Base-by-base conservation (phyloP, 495 filamentous ascomycete species). In the Thozetella sp. region DNA sequence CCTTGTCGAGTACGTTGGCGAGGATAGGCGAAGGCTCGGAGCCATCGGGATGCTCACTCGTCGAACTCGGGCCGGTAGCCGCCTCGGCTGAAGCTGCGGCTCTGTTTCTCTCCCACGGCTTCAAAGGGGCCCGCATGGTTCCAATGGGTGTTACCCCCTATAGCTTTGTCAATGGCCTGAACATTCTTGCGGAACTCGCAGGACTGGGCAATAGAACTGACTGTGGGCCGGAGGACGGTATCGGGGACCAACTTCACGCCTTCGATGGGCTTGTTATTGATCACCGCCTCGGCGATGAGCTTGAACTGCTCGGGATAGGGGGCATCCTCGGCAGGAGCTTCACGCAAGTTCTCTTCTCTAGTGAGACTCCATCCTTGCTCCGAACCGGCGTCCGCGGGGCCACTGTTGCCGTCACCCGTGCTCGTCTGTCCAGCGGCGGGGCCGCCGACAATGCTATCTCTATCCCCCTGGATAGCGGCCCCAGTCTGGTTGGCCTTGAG, bases 191-290 rank as follows among this genome's bases (percentile, higher is more conserved):
- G 15, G 22, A 2, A 3, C 15, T 50, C 6, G 25, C 48, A 26
- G 19, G 22, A 25, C 34, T 15, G 0, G 15, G 50, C 24, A 3
- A 22, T 17, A 9, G 10, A 1, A 70, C 71, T 60, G 22, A 75
- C 68, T 46, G 74, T 69, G 1, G 87, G 88, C 23, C 83, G 75
- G 25, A 95, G 82, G 6, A 97, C 82, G 0, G 87, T 95, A 61
- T 92, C 83, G 15, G 96, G 93, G 62, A 99, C 95, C 60, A 97
- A 81, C 62, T 88, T 87, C 66, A 99, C 96, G 1, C 95, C 95
- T 0, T 93, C 91, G 53, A 99, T 90, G 2, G 89, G 87, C 69
- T 93, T 85, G 46, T 93, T 93, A 20, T 83, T 89, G 2, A 89
- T 90, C 62, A 99, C 92, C 26, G 97, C 86, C 46, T 92, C 93